Evolutionary conservation across 2,329 filamentous ascomycete genomes (phyloP).

Genomic region (Colletotrichum eremochloae): DNA sequence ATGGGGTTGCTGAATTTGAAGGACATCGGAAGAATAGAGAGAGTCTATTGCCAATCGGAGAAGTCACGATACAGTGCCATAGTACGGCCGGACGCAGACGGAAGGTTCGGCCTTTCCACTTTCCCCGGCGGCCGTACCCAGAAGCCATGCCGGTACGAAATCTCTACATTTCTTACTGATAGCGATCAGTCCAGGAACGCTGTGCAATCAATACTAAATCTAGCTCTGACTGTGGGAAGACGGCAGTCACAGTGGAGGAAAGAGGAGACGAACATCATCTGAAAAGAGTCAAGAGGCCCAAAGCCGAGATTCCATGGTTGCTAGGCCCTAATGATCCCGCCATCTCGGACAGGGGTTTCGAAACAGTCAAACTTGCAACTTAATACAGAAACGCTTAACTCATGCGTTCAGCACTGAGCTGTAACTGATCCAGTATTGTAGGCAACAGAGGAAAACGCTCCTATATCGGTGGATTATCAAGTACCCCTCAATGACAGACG

Average conservation of each 20-base stretch:
- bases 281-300: background rate
- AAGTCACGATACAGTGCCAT: background rate
- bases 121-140: background rate
- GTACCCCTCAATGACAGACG: background rate
- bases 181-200: background rate
- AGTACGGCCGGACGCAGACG: too few species aligned
- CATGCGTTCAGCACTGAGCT: background rate
- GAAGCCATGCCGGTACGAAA: background rate
- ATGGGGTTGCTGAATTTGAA: background rate
- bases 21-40: background rate
- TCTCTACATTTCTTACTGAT: background rate
- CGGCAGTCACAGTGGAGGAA: too few species aligned
- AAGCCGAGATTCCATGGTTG: background rate
- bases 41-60: background rate
- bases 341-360: background rate
- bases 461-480: background rate
- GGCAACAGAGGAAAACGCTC: background rate
- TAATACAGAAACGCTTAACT: too few species aligned
- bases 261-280: background rate
- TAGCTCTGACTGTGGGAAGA: background rate
- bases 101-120: background rate
- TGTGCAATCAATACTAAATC: background rate
- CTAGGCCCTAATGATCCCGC: background rate
- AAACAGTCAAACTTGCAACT: background rate
- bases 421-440: background rate